A percentile compares a stretch with the other conserved stretches of the same genome.
These are phyloP conservation scores for Erodium chrysanthum DNA, from an alignment of 441 rosid species.

Conservation along the genomic window DNA sequence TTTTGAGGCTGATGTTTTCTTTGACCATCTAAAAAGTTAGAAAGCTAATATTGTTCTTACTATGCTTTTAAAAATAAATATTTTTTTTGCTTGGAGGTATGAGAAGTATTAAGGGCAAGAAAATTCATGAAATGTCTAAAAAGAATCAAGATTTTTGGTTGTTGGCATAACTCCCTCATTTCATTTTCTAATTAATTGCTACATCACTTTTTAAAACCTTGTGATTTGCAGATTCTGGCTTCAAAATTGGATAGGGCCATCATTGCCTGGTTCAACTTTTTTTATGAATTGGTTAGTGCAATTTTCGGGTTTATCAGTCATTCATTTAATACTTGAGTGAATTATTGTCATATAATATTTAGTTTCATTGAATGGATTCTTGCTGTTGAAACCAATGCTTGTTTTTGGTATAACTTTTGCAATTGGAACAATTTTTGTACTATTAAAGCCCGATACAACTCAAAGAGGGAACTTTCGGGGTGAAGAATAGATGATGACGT, in stretches of 20 bases:
- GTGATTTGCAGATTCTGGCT: constrained; percentile 86
- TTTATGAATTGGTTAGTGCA: constrained; percentile 86
- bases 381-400: not conserved
- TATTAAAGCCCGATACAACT: too few species aligned
- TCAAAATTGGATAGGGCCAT: constrained; percentile 98
- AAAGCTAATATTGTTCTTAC: not conserved
- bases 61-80: too few species aligned
- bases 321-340: not conserved
- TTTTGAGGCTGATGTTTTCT: not conserved
- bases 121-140: not conserved
- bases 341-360: not conserved
- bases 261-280: constrained; percentile 75
- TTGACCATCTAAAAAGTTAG: not conserved
- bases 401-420: not conserved
- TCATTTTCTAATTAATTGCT: not conserved
- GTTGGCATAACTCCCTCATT: not conserved
- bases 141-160: not conserved
- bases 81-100: not conserved
- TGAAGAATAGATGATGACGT: too few species aligned
- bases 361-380: not conserved
- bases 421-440: not conserved
- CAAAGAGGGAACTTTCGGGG: too few species aligned
- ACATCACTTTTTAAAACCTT: constrained; percentile 18
- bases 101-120: not conserved
- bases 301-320: constrained; percentile 6